A percentile compares a stretch with the other conserved stretches of the same genome.
Evolutionary conservation across 768 basidiomycete species (phyloP).

Genomic region (Phaeolepiota aurea): DNA sequence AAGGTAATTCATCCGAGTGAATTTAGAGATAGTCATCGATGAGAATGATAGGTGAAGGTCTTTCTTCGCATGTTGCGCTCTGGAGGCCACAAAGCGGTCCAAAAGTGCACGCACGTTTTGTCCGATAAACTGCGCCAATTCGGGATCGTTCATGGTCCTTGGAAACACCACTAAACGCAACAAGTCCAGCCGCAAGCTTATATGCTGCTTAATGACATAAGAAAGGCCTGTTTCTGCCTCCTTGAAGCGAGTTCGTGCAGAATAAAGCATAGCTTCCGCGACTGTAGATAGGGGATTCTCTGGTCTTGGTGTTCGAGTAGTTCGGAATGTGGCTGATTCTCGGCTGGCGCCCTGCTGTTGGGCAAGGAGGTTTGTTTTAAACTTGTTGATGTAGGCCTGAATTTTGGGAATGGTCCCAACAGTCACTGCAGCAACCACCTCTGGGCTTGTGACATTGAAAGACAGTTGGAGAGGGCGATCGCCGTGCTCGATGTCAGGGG

Average conservation of each 20-base stretch:
- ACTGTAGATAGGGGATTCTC: slow-evolving; percentile 79
- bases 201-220: slow-evolving; percentile 61
- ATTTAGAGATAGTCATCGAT: slow-evolving; percentile 69
- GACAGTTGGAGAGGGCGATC: slow-evolving; percentile 55
- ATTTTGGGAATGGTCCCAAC: slow-evolving; percentile 74
- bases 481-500: slow-evolving; percentile 25
- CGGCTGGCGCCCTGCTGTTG: slow-evolving; percentile 72
- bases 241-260: slow-evolving; percentile 63
- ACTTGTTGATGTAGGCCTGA: slow-evolving; percentile 64
- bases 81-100: slow-evolving; percentile 50
- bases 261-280: slow-evolving; percentile 77
- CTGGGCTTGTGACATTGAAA: slow-evolving; percentile 68
- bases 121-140: slow-evolving; percentile 70
- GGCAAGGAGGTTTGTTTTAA: slow-evolving; percentile 61
- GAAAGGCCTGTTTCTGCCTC: slow-evolving; percentile 54
- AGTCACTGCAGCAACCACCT: slow-evolving; percentile 58
- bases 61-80: slow-evolving; percentile 42
- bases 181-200: slow-evolving; percentile 58
- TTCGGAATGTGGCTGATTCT: slow-evolving; percentile 72
- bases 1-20: slow-evolving; percentile 51
- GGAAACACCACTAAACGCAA: slow-evolving; percentile 73
- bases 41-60: slow-evolving; percentile 68
- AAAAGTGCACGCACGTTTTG: slow-evolving; percentile 62
- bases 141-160: slow-evolving; percentile 68
- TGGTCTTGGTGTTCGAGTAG: slow-evolving; percentile 63